phyloP scores from a whole-genome alignment of 129 eudicot species.

The Artemisia argyi region DNA sequence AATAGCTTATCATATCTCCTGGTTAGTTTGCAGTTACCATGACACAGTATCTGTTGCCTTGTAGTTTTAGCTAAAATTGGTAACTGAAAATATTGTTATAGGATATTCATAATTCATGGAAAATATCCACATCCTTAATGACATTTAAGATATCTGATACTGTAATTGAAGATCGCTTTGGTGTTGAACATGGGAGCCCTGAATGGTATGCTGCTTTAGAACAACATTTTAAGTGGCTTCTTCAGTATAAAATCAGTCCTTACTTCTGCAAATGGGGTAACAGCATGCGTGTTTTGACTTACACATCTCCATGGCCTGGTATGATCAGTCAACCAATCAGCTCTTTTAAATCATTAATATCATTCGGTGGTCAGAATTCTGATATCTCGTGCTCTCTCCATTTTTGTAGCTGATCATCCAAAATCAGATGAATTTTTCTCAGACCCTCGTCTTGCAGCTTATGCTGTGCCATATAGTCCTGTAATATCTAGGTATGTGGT shows the following conservation, averaged over 20 bases:
- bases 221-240: slow-evolving; percentile 91
- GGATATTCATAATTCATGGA: background rate
- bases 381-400: background rate
- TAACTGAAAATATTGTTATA: background rate
- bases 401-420: slow-evolving; percentile 84
- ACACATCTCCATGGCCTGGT: slow-evolving; percentile 99
- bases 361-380: slow-evolving; percentile 2
- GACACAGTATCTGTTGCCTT: too few relatives aligned
- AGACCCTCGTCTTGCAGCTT: slow-evolving; percentile 97
- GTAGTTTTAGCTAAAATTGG: too few relatives aligned
- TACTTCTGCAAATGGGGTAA: slow-evolving; percentile 99
- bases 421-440: slow-evolving; percentile 93
- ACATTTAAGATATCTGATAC: slow-evolving; percentile 84
- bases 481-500: slow-evolving; percentile 73
- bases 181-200: slow-evolving; percentile 86
- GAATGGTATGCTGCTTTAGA: slow-evolving; percentile 91
- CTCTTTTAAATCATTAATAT: background rate
- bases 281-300: slow-evolving; percentile 93
- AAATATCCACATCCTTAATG: slow-evolving; percentile 42
- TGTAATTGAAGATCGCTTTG: slow-evolving; percentile 95
- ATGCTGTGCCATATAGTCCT: slow-evolving; percentile 95
- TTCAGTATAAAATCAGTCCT: slow-evolving; percentile 88
- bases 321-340: slow-evolving; percentile 15
- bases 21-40: too few relatives aligned
- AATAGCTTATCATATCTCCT: too few relatives aligned